These are phyloP conservation scores for Microthlaspi erraticum DNA, from an alignment of 345 rosid genomes.

Conservation along the genomic window DNA sequence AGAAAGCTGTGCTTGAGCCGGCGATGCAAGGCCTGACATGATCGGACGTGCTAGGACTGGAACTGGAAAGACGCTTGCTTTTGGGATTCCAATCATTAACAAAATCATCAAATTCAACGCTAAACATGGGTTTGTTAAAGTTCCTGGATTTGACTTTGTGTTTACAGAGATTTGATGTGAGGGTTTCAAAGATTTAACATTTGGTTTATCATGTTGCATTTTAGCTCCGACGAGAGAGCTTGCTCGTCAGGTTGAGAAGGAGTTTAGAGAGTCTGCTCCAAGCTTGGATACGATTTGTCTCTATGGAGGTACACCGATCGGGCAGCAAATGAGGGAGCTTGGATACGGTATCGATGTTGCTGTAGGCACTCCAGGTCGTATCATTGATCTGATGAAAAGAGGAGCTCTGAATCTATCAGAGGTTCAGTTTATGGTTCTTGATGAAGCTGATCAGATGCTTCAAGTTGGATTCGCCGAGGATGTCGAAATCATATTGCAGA, in stretches of 20 bases:
- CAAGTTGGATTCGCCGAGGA: constrained; percentile 94
- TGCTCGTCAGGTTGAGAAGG: constrained; percentile 91
- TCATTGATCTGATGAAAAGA: constrained; percentile 90
- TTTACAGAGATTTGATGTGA: not conserved
- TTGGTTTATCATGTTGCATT: too few relatives aligned
- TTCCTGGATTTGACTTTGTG: not conserved
- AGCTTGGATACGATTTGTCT: constrained; percentile 84
- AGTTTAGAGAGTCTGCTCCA: constrained; percentile 80
- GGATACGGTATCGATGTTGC: constrained; percentile 82
- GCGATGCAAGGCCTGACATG: constrained; percentile 98
- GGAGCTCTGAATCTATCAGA: constrained; percentile 77
- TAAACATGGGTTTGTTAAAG: constrained; percentile 75
- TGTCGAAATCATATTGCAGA: constrained; percentile 74
- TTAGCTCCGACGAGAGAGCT: constrained; percentile 98
- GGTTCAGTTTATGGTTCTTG: constrained; percentile 84
- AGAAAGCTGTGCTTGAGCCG: constrained; percentile 95
- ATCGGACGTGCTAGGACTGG: constrained; percentile 95
- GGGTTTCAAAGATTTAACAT: not conserved
- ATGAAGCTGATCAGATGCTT: constrained; percentile 99
- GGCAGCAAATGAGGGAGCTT: constrained; percentile 73
- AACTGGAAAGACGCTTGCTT: constrained; percentile 97
- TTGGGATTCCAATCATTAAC: constrained; percentile 89
- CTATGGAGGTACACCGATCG: constrained; percentile 90
- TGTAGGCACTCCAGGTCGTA: constrained; percentile 98
- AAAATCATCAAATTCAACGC: constrained; percentile 78